Conservation (phyloP, 2,329 filamentous ascomycete genomes). For the Talaromyces piceae region DNA sequence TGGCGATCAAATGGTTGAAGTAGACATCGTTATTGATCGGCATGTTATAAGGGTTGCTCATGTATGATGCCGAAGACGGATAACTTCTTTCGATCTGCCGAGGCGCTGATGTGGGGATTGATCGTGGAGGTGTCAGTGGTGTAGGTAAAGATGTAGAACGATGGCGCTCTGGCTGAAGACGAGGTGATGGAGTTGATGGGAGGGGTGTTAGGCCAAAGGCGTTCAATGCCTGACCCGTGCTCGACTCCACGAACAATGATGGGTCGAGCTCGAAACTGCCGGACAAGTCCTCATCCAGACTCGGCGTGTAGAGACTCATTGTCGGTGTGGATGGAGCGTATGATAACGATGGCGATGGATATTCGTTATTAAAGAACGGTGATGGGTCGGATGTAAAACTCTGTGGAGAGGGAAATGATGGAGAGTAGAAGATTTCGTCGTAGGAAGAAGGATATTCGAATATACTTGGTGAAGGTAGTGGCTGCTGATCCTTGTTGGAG, state of each 20-base stretch:
- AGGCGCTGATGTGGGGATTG: constrained; percentile 5
- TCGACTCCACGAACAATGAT: constrained; percentile 1
- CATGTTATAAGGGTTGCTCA: constrained; percentile 1
- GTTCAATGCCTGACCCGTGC: constrained; percentile 1
- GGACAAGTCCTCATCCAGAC: constrained; percentile 9
- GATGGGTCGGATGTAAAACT: background rate
- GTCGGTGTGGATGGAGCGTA: constrained; percentile 10
- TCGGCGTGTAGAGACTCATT: constrained; percentile 8
- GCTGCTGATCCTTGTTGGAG: background rate
- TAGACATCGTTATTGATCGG: background rate
- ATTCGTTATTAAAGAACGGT: constrained; percentile 6
- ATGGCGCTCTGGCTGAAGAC: constrained; percentile 4
- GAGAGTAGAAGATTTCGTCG: background rate
- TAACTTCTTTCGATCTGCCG: background rate
- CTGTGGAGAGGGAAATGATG: background rate
- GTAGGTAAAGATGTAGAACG: constrained; percentile 8
- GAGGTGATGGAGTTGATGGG: background rate
- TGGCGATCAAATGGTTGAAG: background rate
- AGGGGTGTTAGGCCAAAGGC: constrained; percentile 8
- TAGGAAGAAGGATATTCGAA: background rate
- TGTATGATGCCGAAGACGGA: background rate
- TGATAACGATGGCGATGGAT: constrained; percentile 9
- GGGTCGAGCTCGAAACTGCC: constrained; percentile 5
- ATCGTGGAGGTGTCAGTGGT: constrained; percentile 8
- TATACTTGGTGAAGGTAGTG: background rate